Conservation (phyloP, 129 eudicot genomes). For the Pseudognaphalium luteoalbum region DNA sequence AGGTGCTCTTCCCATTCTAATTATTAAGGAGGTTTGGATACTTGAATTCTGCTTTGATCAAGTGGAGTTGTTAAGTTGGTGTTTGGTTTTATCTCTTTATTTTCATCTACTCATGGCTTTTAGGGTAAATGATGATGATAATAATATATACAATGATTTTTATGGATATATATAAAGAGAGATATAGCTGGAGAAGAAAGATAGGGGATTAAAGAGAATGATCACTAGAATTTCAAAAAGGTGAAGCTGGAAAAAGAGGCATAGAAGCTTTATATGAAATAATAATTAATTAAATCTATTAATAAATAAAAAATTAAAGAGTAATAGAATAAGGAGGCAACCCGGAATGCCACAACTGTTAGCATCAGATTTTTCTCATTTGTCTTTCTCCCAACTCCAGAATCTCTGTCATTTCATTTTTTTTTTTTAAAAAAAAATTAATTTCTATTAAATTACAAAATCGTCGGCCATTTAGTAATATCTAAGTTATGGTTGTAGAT, state of each 20-base stretch:
- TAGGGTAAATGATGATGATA: slow-evolving; percentile 35
- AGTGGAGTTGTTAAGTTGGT: slow-evolving; percentile 40
- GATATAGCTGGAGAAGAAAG: slow-evolving; percentile 58
- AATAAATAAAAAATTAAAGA: background rate
- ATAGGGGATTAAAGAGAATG: slow-evolving; percentile 47
- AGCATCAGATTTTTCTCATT: slow-evolving; percentile 56
- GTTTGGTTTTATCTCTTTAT: slow-evolving; percentile 39
- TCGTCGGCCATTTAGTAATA: background rate
- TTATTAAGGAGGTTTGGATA: slow-evolving; percentile 22
- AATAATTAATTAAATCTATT: background rate
- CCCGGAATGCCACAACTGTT: slow-evolving; percentile 57
- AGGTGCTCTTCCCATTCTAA: slow-evolving; percentile 91
- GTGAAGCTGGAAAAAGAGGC: slow-evolving; percentile 53
- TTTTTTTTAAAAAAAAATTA: too few species aligned
- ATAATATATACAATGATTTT: slow-evolving; percentile 23
- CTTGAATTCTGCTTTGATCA: slow-evolving; percentile 31
- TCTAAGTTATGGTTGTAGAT: background rate
- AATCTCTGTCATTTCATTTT: slow-evolving; percentile 49
- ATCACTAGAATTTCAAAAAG: slow-evolving; percentile 44
- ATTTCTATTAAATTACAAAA: background rate
- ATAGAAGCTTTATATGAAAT: slow-evolving; percentile 27
- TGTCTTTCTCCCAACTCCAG: slow-evolving; percentile 60
- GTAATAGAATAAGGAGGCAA: slow-evolving; percentile 46
- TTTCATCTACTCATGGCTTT: slow-evolving; percentile 32
- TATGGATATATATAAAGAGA: slow-evolving; percentile 33